Evolutionary conservation across 129 eudicot species (phyloP).

Genomic region (Escallonia rubra): DNA sequence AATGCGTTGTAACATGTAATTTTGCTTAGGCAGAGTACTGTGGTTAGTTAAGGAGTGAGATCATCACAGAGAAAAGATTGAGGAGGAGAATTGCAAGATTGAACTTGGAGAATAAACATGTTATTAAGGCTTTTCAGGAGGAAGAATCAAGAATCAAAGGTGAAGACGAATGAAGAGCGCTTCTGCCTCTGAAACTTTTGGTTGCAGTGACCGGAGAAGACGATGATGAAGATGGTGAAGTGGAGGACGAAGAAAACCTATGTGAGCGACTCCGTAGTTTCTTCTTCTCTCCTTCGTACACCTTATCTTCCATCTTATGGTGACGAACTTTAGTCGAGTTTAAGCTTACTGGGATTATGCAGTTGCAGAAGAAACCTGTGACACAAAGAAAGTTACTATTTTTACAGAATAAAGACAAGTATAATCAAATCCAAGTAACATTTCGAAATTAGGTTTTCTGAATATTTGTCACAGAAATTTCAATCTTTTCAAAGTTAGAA

Average conservation of each 20-base stretch:
- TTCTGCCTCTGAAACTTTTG: neutral
- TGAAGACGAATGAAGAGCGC: slow-evolving; percentile 34
- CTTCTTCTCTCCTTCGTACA: slow-evolving; percentile 45
- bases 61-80: neutral
- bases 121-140: neutral
- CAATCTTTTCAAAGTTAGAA: too few relatives aligned
- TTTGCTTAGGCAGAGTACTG: neutral
- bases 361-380: slow-evolving; percentile 66
- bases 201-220: slow-evolving; percentile 15
- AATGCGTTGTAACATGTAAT: neutral
- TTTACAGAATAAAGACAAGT: neutral
- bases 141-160: slow-evolving; percentile 42
- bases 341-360: slow-evolving; percentile 68
- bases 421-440: neutral
- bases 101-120: neutral
- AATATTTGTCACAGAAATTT: too few relatives aligned
- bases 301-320: slow-evolving; percentile 46
- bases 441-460: too few relatives aligned
- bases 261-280: slow-evolving; percentile 32
- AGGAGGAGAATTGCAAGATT: too few relatives aligned
- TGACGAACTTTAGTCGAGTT: slow-evolving; percentile 57
- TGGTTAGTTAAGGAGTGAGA: neutral
- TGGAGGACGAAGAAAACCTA: slow-evolving; percentile 33
- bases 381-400: slow-evolving; percentile 7
- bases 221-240: slow-evolving; percentile 40